Base-by-base conservation (phyloP, 306 rosid genomes). In the Abrus precatorius region DNA sequence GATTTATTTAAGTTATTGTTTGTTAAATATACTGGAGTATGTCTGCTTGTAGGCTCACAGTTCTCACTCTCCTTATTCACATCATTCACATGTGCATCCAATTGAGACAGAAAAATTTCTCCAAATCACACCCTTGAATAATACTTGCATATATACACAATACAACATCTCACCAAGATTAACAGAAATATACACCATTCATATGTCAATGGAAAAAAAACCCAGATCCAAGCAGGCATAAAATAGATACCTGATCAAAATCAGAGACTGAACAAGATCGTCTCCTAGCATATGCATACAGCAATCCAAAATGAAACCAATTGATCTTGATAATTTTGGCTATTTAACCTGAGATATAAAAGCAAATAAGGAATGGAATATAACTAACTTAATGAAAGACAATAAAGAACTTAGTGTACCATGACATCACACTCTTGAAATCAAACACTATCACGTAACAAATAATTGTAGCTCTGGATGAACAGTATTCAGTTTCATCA, bases 381-480 rank as follows among this genome's bases (percentile, higher is more conserved):
- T 20, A 45, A 55, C 5, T 38, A 41, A 27, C 60, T 55, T 36
- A 55, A 62, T 53, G 49, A 76, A 41, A 52, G 77, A 73, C 59
- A 66, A 72, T 8, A 60, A 9, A 70, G 72, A 62, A 86, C 94
- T 84, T 74, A 36, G 54, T 2, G 27, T 57, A 40, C 44, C 71
- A 52, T 4, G 20, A 49, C 36, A 72, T 38, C 50, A 33, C 34
- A 5, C 59, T 87, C 83, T 57, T 52, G 60, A 36, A 44, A 75
- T 32, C 45, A 47, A 40, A n/a, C 71, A 2, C 54, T 67, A 47
- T 82, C 69, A 74, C 6, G 60, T 83, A 80, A 54, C 84, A 70
- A 55, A 60, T 54, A 86, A 74, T 59, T 81, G 84, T 52, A 90
- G 91, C 75, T 84, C 86, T n/a, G 94, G 97, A 80, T 85, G 82